These are phyloP conservation scores for Fusarium compactum DNA, from an alignment of 2,329 filamentous ascomycete genomes.

Conservation along the genomic window DNA sequence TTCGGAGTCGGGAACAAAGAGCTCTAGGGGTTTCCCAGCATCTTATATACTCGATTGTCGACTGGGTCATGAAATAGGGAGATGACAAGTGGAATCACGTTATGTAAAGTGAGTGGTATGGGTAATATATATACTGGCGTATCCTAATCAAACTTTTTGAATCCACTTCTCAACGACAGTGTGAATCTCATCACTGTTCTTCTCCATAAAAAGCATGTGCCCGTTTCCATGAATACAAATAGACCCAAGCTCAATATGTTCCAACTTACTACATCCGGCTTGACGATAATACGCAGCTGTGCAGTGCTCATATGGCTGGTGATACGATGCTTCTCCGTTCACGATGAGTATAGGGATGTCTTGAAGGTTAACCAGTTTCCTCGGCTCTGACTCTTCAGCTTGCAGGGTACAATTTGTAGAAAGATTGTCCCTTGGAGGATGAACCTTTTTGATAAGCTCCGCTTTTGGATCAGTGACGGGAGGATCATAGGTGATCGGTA, in stretches of 20 bases:
- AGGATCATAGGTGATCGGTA: conserved; percentile 62
- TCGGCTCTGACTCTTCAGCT: conserved; percentile 22
- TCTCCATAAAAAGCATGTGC: conserved; percentile 46
- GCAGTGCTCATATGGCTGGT: conserved; percentile 41
- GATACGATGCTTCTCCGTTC: conserved; percentile 36
- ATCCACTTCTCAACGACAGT: conserved; percentile 34
- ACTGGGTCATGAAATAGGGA: too few relatives aligned
- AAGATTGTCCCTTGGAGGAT: background rate
- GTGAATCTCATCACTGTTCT: conserved; percentile 41
- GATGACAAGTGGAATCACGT: too few relatives aligned
- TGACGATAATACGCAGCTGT: conserved; percentile 39
- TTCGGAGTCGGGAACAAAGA: too few relatives aligned
- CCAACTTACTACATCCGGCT: conserved; percentile 37
- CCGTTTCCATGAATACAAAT: conserved; percentile 41
- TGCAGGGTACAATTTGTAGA: conserved; percentile 38
- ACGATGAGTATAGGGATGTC: conserved; percentile 44
- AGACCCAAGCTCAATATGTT: conserved; percentile 38
- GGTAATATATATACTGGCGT: accelerated
- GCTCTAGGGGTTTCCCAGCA: too few relatives aligned
- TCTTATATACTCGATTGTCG: too few relatives aligned
- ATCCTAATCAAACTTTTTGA: background rate
- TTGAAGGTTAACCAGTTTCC: conserved; percentile 51
- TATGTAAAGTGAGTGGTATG: background rate
- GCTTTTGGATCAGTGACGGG: conserved; percentile 40
- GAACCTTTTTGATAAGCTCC: conserved; percentile 29